These are phyloP conservation scores for Aspergillus bertholletiae DNA, from an alignment of 495 filamentous ascomycete species.

Conservation along the genomic window DNA sequence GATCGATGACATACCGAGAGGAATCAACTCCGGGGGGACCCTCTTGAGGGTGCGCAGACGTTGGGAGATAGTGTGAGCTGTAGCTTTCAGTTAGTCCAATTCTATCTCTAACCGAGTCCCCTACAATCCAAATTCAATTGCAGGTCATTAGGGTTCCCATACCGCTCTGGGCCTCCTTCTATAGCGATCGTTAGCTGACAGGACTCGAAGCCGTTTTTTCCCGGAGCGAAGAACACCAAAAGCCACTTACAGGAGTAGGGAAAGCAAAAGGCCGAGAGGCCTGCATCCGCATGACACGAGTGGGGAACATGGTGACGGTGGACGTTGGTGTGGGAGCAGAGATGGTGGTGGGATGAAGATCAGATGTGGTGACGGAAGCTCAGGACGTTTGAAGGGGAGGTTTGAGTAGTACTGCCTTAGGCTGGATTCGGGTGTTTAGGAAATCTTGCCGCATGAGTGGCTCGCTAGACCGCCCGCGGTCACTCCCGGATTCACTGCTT, in stretches of 20 bases:
- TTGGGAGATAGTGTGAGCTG: constrained; percentile 97
- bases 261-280: constrained; percentile 61
- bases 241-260: constrained; percentile 72
- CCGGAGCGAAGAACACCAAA: constrained; percentile 3
- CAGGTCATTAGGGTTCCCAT: constrained; percentile 33
- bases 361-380: constrained; percentile 24
- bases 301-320: constrained; percentile 60
- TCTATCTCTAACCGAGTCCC: neutral
- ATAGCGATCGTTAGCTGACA: constrained; percentile 34
- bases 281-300: constrained; percentile 55
- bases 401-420: constrained; percentile 13
- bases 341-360: constrained; percentile 15
- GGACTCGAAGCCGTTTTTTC: constrained; percentile 18
- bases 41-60: constrained; percentile 80
- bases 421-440: constrained; percentile 35
- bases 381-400: constrained; percentile 14
- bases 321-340: constrained; percentile 3
- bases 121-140: constrained; percentile 9
- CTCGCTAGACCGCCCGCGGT: constrained; percentile 45
- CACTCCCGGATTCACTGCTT: constrained; percentile 39
- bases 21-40: constrained; percentile 91
- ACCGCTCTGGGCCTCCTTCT: constrained; percentile 87
- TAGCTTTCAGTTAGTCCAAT: constrained; percentile 29
- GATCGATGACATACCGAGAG: constrained; percentile 67
- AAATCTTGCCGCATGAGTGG: constrained; percentile 40